These are phyloP conservation scores for Suillus lakei DNA, from an alignment of 768 basidiomycete genomes.

Conservation along the genomic window DNA sequence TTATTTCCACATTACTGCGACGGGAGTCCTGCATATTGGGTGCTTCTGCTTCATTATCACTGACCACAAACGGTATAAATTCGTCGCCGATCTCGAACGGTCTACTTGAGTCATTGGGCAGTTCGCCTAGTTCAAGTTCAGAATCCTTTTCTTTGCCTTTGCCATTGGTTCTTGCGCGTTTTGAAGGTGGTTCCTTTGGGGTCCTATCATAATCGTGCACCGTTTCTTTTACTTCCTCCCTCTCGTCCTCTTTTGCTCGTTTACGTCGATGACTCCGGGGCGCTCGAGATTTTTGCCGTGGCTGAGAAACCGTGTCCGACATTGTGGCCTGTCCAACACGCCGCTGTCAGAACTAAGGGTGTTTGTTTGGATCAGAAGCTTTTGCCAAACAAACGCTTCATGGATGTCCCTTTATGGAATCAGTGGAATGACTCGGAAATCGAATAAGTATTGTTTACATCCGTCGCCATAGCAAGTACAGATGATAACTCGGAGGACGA, in stretches of 20 bases:
- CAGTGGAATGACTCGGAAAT: too few relatives aligned
- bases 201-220: slow-evolving; percentile 4
- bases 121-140: slow-evolving; percentile 17
- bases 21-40: slow-evolving; percentile 13
- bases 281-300: slow-evolving; percentile 8
- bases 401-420: not conserved
- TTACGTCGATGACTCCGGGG: slow-evolving; percentile 4
- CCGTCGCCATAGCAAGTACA: not conserved
- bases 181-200: slow-evolving; percentile 19
- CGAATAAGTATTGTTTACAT: not conserved
- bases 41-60: slow-evolving; percentile 22
- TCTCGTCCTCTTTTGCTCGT: slow-evolving; percentile 8
- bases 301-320: not conserved
- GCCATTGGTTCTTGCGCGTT: slow-evolving; percentile 20
- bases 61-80: slow-evolving; percentile 33
- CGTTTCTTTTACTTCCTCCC: slow-evolving; percentile 9
- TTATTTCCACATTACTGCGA: slow-evolving; percentile 21
- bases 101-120: slow-evolving; percentile 15
- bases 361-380: slow-evolving; percentile 34
- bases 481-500: not conserved
- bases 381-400: slow-evolving; percentile 25
- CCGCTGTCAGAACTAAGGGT: slow-evolving; percentile 3
- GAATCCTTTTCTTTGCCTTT: slow-evolving; percentile 25
- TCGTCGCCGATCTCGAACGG: slow-evolving; percentile 32
- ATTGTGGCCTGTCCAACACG: not conserved